Base-by-base conservation (phyloP, 202 grass and related monocot genomes). In the Musa balbisiana region DNA sequence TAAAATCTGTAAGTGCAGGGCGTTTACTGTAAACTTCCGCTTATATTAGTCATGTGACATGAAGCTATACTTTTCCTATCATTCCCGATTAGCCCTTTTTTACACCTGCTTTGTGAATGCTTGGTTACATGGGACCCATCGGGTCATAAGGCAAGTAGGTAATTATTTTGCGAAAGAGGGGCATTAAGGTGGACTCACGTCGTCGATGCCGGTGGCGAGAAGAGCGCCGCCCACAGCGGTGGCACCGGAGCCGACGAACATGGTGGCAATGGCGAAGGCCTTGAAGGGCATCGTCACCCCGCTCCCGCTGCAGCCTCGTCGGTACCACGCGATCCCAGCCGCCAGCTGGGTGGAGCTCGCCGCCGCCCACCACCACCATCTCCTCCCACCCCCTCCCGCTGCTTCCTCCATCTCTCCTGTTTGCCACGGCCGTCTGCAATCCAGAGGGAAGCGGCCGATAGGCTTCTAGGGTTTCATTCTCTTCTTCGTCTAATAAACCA, bases 241-340 rank as follows among this genome's bases (percentile, higher is more conserved):
- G 81, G 83, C 84, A 8, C 76, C 81, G 52, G 83, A 59, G 24
- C 90, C 75, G 67, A 97, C 84, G 84, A 93, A 87, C 70, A 97
- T 79, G 43, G 81, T 79, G 22, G 88, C 84, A 62, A 90, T 82
- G 69, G 62, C 82, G 84, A 97, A 93, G 65, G 90, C 93, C 81
- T 77, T 93, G 78, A 97, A 84, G 19, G 93, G 88, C 93, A 97
- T 91, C 79, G 76, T 78, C 12, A 73, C 19, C 23, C 73, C 88
- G 49, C 58, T 6, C 51, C 88, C 88, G 50, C 80, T 8, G 78
- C 21, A 87, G 16, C 88, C 88, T 49, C 76, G 81, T 23, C 84
- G 77, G 80, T 82, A 98, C 94, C 86, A 93, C 3, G 82, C 77
- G 43, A 84, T 53, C 11, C 86, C 88, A n/a, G 63, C 49, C 0